Evolutionary conservation across 2,329 filamentous ascomycete genomes (phyloP), one percentile per base, ranked within the genome.

Genomic region (Cladosporium sp.): DNA sequence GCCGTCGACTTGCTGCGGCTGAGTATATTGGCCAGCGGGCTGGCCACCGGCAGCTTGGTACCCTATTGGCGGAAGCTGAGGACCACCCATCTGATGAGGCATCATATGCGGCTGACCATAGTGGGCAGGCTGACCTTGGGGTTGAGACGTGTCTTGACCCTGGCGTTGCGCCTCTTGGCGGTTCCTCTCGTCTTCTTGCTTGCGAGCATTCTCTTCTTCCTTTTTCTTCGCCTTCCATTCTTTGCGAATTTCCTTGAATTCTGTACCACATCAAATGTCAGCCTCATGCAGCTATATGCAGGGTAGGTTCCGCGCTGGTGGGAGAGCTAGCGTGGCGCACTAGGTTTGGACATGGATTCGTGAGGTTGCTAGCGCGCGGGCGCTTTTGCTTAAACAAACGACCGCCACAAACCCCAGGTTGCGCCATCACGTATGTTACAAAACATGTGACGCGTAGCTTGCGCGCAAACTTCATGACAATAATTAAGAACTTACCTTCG

Each of bases 211-310:
- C 71, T 98, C 94, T 74, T 98, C 94, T 78, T 98, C 95, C 92
- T 99, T 99, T 87, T 98, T 98, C 75, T 95, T 92, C 47, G 92
- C 92, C 83, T 98, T 99, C 95, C 95, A 99, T 77, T 98, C 94
- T 78, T 98, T 98, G 70, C 95, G 91, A 68, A 98, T 97, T 76
- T 99, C 95, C 78, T 99, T 99, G 83, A 99, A 98, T 80, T 98
- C 95, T 98, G 76, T 71, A 74, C 66, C 41, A 67, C 66, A 68
- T 65, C 65, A 68, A 70, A 30, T 74, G 78, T 81, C 75, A 82
- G 80, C 73, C 74, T 59, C 32, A 47, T 59, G 57, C 57, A 38
- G 32, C 26, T 59, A 47, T 66, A 68, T 73, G 72, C 70, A 73
- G 66, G 66, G 69, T 58, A 44, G 52, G 65, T 66, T 58, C 68